phyloP scores from a whole-genome alignment of 345 rosid genomes.

The Hirschfeldia incana region DNA sequence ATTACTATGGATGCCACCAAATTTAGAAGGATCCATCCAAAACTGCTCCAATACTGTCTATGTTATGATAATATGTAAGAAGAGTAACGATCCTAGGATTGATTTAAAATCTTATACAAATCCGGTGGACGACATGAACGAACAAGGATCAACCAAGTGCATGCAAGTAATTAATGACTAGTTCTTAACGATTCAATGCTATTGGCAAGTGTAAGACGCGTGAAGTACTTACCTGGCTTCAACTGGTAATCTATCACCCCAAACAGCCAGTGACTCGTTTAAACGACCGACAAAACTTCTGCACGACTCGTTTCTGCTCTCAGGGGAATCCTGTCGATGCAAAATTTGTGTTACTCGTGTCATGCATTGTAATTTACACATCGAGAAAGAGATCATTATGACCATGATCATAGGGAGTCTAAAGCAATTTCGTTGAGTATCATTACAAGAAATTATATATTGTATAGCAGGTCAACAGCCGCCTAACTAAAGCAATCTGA shows the following conservation, averaged over 20 bases:
- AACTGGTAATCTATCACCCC: conserved; percentile 63
- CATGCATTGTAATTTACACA: conserved; percentile 11
- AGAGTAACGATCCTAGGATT: neutral
- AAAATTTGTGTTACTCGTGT: conserved; percentile 18
- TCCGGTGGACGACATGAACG: neutral
- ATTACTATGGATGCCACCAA: conserved; percentile 62
- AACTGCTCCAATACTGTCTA: conserved; percentile 22
- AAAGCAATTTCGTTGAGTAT: neutral
- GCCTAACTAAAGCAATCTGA: neutral
- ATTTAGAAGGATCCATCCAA: conserved; percentile 61
- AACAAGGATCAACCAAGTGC: conserved; percentile 19
- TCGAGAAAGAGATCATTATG: neutral
- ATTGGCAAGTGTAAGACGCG: neutral
- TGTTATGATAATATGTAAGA: neutral
- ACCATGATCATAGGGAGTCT: neutral
- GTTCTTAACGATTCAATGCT: neutral
- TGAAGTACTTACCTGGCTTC: conserved; percentile 69
- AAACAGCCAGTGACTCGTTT: conserved; percentile 67
- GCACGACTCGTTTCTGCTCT: conserved; percentile 62
- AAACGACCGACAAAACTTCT: conserved; percentile 58
- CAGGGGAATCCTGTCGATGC: conserved; percentile 70
- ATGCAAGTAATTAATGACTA: neutral
- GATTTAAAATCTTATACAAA: neutral
- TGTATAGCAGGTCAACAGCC: neutral
- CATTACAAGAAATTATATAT: neutral